Conservation (phyloP, 1,284 basidiomycete genomes). For the Macrocystidia cucumis region DNA sequence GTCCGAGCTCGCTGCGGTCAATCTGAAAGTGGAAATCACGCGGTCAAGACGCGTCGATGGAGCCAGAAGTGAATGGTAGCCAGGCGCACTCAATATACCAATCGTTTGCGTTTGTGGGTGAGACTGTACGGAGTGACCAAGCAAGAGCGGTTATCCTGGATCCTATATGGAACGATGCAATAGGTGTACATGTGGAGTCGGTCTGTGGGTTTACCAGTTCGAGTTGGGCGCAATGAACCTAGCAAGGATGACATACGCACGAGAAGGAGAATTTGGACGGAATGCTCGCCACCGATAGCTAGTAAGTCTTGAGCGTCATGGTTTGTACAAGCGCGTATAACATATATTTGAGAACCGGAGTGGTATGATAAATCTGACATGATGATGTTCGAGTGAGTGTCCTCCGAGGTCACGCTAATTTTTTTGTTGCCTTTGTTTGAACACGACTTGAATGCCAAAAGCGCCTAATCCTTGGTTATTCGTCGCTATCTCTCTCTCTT, state of each 20-base stretch:
- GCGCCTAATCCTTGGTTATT: constrained; percentile 59
- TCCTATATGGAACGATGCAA: constrained; percentile 73
- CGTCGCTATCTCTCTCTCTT: constrained; percentile 43
- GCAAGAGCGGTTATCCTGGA: constrained; percentile 64
- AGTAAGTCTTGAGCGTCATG: constrained; percentile 61
- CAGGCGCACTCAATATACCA: constrained; percentile 65
- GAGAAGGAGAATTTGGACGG: constrained; percentile 59
- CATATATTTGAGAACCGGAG: constrained; percentile 51
- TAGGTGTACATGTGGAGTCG: constrained; percentile 29
- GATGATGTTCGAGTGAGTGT: constrained; percentile 1
- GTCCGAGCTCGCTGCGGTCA: constrained; percentile 59
- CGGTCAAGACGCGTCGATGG: constrained; percentile 3
- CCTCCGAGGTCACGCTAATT: too few relatives aligned
- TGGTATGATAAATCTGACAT: constrained; percentile 57
- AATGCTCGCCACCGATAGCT: constrained; percentile 64
- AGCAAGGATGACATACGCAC: constrained; percentile 29
- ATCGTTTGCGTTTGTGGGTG: constrained; percentile 52
- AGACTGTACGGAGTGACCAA: constrained; percentile 64
- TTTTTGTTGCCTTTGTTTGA: constrained; percentile 5
- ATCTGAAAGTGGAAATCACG: constrained; percentile 28
- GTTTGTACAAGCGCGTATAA: constrained; percentile 52
- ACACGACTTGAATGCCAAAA: too few relatives aligned
- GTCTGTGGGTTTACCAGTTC: constrained; percentile 18
- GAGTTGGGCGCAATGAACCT: constrained; percentile 9
- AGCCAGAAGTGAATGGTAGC: neutral